phyloP scores from a whole-genome alignment of 1,284 basidiomycete genomes.

The Naganishia liquefaciens region DNA sequence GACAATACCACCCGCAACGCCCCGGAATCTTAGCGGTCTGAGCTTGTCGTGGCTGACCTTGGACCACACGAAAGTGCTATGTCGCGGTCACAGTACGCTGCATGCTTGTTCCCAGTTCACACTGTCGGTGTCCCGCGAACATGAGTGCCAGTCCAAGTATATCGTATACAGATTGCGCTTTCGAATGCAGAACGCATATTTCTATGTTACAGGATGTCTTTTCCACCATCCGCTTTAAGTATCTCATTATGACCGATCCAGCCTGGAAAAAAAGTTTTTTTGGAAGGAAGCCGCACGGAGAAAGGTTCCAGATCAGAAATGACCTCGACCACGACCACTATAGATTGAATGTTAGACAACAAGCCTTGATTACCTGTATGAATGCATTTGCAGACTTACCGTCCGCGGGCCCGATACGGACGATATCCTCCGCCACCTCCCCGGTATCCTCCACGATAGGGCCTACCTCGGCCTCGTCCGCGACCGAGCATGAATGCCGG shows the following conservation, averaged over 20 bases:
- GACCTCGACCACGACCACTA: slow-evolving; percentile 30
- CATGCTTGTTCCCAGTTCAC: no score
- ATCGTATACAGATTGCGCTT: not conserved
- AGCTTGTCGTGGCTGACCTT: no score
- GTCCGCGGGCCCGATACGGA: slow-evolving; percentile 74
- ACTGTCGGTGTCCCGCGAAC: no score
- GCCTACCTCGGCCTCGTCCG: slow-evolving; percentile 65
- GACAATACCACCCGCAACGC: no score
- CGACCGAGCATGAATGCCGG: slow-evolving; percentile 73
- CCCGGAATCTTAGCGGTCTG: no score
- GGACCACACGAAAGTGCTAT: no score
- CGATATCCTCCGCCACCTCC: slow-evolving; percentile 62
- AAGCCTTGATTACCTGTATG: not conserved
- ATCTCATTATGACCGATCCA: not conserved
- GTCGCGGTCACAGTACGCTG: no score
- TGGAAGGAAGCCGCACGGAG: no score
- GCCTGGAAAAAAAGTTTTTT: no score
- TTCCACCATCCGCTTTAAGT: not conserved
- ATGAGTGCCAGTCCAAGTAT: no score
- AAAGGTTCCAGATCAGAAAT: slow-evolving; percentile 1
- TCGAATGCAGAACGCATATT: not conserved
- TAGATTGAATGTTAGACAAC: not conserved
- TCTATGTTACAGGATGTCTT: slow-evolving; percentile 7
- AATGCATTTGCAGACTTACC: slow-evolving; percentile 11
- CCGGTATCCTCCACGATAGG: slow-evolving; percentile 62